phyloP scores from a whole-genome alignment of 805 yeast species.

The Kregervanrija delftensis region DNA sequence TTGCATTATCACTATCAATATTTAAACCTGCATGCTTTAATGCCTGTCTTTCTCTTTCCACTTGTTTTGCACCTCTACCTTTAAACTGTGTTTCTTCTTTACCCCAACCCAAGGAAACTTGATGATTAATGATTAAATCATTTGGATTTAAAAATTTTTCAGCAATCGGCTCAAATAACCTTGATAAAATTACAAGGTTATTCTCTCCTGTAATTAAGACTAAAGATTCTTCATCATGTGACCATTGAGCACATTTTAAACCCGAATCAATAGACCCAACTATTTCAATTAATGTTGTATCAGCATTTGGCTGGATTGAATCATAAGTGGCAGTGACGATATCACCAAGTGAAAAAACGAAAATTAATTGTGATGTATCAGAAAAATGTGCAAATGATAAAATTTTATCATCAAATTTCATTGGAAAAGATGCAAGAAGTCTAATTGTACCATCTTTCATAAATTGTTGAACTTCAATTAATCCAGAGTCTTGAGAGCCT shows the following conservation, averaged over 20 bases:
- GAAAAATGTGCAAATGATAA: conserved; percentile 61
- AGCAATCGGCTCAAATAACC: conserved; percentile 71
- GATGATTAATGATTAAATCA: conserved; percentile 67
- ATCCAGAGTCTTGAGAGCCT: conserved; percentile 44
- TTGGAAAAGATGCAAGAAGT: conserved; percentile 56
- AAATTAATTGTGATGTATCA: conserved; percentile 58
- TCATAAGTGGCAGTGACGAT: conserved; percentile 62
- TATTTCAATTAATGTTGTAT: conserved; percentile 57
- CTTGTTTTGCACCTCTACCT: conserved; percentile 83
- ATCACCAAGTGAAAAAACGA: conserved; percentile 72
- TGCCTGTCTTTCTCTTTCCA: conserved; percentile 55
- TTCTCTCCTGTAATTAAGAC: conserved; percentile 57
- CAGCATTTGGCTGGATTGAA: conserved; percentile 34
- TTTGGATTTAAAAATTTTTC: conserved; percentile 52
- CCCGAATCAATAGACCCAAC: conserved; percentile 83
- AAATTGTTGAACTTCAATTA: conserved; percentile 72
- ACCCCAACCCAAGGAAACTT: conserved; percentile 99
- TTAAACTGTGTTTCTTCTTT: conserved; percentile 92
- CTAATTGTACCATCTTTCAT: conserved; percentile 54
- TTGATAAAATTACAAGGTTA: conserved; percentile 59
- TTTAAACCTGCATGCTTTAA: conserved; percentile 63
- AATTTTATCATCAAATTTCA: conserved; percentile 34
- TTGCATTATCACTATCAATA: conserved; percentile 46
- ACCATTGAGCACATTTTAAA: conserved; percentile 71
- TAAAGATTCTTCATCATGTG: conserved; percentile 84